These are phyloP conservation scores for Ceratocystis lukuohia DNA, from an alignment of 2,329 filamentous ascomycete species.

Conservation along the genomic window DNA sequence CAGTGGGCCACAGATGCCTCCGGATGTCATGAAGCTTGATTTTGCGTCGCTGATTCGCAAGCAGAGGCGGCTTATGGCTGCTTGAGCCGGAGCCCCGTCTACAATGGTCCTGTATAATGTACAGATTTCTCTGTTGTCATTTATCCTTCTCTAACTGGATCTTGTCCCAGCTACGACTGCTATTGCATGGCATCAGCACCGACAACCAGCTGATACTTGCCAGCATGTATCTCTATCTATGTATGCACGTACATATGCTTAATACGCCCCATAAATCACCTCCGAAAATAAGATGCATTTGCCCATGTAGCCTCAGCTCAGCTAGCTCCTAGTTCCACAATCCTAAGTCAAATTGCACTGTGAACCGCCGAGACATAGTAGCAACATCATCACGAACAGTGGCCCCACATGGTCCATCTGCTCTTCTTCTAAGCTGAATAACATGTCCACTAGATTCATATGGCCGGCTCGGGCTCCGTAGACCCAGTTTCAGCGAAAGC, in stretches of 20 bases:
- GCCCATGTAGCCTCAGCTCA: background rate
- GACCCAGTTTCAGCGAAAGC: background rate
- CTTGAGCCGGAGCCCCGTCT: conserved; percentile 16
- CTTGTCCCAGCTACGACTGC: background rate
- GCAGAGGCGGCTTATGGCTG: conserved; percentile 30
- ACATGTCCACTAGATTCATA: background rate
- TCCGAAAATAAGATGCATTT: background rate
- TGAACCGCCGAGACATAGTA: conserved; percentile 1
- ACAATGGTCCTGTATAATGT: background rate
- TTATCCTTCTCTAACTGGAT: background rate
- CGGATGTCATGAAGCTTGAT: conserved; percentile 38
- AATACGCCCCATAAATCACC: background rate
- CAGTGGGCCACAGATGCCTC: conserved; percentile 62
- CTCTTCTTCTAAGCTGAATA: background rate
- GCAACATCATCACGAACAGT: background rate
- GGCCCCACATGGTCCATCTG: background rate
- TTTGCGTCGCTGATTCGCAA: conserved; percentile 35
- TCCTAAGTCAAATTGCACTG: background rate
- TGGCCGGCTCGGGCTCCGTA: background rate
- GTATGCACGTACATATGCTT: background rate
- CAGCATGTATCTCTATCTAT: background rate
- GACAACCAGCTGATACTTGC: background rate
- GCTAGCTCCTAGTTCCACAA: background rate
- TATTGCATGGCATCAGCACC: background rate
- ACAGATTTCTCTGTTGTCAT: background rate